Base-by-base conservation (phyloP, 306 rosid species). In the Citrullus amarus region DNA sequence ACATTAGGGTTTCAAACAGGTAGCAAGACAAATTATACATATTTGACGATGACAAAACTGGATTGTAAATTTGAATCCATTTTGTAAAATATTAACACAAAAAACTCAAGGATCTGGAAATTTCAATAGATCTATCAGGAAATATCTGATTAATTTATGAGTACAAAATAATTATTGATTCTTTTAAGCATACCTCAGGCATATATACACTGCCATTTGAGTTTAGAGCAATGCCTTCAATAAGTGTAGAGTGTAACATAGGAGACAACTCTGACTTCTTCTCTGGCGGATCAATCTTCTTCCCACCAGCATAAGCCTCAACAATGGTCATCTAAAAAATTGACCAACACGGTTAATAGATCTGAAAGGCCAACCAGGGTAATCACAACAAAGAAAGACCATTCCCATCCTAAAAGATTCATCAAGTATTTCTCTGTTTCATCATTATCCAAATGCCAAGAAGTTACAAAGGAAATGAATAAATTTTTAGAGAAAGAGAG, bases 201-300 rank as follows among this genome's bases (percentile, higher is more conserved):
- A 55, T 67, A 85, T 78, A 93, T 53, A 93, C 92, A 86, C 89
- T 79, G 60, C 98, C 98, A 84, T 76, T 89, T 58, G 97, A 83
- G 81, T 93, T 93, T 44, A 79, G 90, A 18, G 97, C 87, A 66
- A 93, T 79, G 72, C 97, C 93, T 89, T 93, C 98, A 80, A 82
- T 73, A 69, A 93, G 84, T 73, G 91, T 61, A 78, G 97, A 88
- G 25, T 81, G 71, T 58, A 85, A 79, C 74, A 30, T 28, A 46
- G 86, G 79, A 36, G 92, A 75, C 59, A 86, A 70, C 83, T 84
- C 88, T 55, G 91, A 86, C 81, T 88, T 86, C 59, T 79, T 62
- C 22, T 85, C 80, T 77, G 89, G 81, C 79, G 81, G 79, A 78
- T 67, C 84, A 59, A 87, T 80, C 84, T 90, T 93, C 88, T 83